phyloP scores from a whole-genome alignment of 495 filamentous ascomycete species.

The Monascus purpureus region DNA sequence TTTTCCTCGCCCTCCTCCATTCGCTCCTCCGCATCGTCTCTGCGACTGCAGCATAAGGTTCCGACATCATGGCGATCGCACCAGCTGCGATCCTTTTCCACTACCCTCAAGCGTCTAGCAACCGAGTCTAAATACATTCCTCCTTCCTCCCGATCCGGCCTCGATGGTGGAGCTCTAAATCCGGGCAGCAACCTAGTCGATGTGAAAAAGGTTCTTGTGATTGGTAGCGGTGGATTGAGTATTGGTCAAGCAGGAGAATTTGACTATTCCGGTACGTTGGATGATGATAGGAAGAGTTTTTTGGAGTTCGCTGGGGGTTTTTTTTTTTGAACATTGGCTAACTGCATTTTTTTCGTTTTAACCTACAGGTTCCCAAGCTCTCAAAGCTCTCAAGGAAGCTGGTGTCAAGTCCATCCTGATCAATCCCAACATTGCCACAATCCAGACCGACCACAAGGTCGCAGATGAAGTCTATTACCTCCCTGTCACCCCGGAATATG shows the following conservation, averaged over 20 bases:
- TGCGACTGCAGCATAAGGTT: slow-evolving; percentile 27
- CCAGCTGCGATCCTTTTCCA: slow-evolving; percentile 34
- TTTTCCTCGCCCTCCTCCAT: slow-evolving; percentile 25
- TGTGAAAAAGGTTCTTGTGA: slow-evolving; percentile 90
- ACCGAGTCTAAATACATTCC: slow-evolving; percentile 50
- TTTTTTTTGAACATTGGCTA: not conserved
- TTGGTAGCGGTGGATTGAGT: slow-evolving; percentile 85
- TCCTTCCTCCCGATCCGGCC: slow-evolving; percentile 75
- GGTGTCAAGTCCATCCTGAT: slow-evolving; percentile 88
- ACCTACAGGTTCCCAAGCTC: slow-evolving; percentile 70
- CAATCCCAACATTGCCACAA: slow-evolving; percentile 98
- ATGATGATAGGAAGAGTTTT: not conserved
- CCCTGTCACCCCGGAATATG: slow-evolving; percentile 91
- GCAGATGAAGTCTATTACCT: slow-evolving; percentile 98
- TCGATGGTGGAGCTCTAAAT: slow-evolving; percentile 72
- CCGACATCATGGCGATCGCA: slow-evolving; percentile 24
- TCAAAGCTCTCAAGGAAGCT: slow-evolving; percentile 94
- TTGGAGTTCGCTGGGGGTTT: not conserved
- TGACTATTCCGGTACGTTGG: slow-evolving; percentile 75
- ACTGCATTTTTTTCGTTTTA: not conserved
- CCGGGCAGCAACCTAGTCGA: slow-evolving; percentile 59
- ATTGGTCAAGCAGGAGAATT: slow-evolving; percentile 98
- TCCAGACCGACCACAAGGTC: slow-evolving; percentile 94
- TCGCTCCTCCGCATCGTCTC: slow-evolving; percentile 20
- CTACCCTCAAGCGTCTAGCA: slow-evolving; percentile 22